Evolutionary conservation across 2,329 filamentous ascomycete genomes (phyloP).

Genomic region (Beauveria sp.): DNA sequence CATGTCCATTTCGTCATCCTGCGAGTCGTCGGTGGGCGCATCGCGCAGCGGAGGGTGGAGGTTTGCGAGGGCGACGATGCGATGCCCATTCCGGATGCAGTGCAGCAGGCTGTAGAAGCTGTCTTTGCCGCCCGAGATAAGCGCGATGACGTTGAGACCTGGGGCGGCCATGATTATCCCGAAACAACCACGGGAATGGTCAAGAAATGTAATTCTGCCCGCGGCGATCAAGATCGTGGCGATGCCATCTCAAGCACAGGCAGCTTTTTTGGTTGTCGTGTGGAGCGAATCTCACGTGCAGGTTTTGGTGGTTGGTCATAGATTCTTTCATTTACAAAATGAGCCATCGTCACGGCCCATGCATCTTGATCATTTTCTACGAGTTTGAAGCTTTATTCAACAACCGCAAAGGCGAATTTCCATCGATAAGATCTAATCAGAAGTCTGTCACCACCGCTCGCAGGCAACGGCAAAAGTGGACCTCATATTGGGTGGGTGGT

Average conservation of each 20-base stretch:
- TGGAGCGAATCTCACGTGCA: constrained; percentile 11
- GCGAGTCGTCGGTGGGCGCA: constrained; percentile 1
- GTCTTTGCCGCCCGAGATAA: constrained; percentile 96
- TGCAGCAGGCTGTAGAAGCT: constrained; percentile 91
- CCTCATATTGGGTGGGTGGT: too few relatives aligned
- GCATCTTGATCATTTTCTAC: background rate
- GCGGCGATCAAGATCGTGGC: background rate
- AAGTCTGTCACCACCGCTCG: background rate
- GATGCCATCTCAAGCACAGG: background rate
- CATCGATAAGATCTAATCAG: background rate
- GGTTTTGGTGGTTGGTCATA: background rate
- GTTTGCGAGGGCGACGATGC: constrained; percentile 82
- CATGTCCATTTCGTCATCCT: constrained; percentile 44
- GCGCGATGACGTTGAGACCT: constrained; percentile 70
- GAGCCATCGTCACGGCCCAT: background rate
- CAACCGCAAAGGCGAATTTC: background rate
- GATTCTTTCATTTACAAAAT: background rate
- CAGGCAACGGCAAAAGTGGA: background rate
- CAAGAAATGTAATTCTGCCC: background rate
- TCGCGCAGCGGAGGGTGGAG: constrained; percentile 32
- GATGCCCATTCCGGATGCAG: constrained; percentile 78
- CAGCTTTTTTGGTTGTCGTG: background rate
- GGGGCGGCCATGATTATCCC: constrained; percentile 32
- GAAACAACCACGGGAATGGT: background rate
- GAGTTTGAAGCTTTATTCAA: too few relatives aligned